Evolutionary conservation across 2,329 filamentous ascomycete species (phyloP).

Genomic region (Fusarium anthophilum): DNA sequence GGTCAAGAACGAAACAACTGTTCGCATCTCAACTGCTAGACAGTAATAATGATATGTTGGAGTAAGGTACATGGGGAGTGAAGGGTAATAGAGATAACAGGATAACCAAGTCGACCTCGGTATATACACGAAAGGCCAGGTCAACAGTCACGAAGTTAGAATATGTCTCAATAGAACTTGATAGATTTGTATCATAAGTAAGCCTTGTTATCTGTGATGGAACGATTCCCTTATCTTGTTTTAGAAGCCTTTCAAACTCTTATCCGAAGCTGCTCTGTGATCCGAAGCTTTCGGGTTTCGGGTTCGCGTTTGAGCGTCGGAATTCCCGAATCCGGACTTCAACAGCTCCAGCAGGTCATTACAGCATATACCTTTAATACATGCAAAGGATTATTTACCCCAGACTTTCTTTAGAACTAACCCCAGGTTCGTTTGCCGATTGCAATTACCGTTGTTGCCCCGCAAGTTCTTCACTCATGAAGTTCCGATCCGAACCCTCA

Average conservation of each 20-base stretch:
- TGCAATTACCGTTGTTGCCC: neutral
- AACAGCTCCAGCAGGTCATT: neutral
- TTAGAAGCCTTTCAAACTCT: neutral
- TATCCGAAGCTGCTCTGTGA: neutral
- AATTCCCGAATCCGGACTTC: accelerated
- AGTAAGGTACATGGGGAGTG: no score
- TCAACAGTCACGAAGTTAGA: neutral
- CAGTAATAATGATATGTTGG: neutral
- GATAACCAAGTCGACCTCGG: neutral
- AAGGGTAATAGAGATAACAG: neutral
- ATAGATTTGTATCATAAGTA: neutral
- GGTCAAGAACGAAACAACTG: conserved; percentile 38
- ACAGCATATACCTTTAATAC: neutral
- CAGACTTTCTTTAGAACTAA: accelerated
- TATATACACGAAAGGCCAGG: no score
- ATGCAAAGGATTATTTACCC: neutral
- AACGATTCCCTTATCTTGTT: no score
- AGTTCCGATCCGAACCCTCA: neutral
- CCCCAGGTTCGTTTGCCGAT: neutral
- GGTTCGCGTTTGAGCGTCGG: neutral
- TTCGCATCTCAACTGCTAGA: conserved; percentile 15
- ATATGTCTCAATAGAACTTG: neutral
- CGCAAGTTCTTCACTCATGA: neutral
- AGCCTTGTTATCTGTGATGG: no score
- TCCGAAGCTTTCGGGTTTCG: neutral